Evolutionary conservation across 441 rosid species (phyloP).

Genomic region (Erodium trifolium): DNA sequence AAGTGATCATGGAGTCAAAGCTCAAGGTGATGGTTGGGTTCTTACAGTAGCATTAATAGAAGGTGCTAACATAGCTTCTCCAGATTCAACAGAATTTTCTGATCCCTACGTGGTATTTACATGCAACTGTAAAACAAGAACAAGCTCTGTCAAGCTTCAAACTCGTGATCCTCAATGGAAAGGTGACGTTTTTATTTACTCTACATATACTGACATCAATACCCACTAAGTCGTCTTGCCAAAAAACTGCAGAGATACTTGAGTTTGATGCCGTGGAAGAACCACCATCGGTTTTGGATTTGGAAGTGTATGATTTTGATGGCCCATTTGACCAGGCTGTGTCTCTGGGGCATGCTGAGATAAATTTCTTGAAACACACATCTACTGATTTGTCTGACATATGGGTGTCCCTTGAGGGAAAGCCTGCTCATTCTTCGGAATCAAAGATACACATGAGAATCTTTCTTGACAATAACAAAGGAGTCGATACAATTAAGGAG

Average conservation of each 20-base stretch:
- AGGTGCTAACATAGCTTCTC: slow-evolving; percentile 53
- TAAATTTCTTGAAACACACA: slow-evolving; percentile 67
- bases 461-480: slow-evolving; percentile 66
- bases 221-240: neutral
- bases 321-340: slow-evolving; percentile 85
- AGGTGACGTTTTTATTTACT: slow-evolving; percentile 36
- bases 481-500: slow-evolving; percentile 63
- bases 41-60: slow-evolving; percentile 75
- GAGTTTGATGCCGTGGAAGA: slow-evolving; percentile 95
- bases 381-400: slow-evolving; percentile 62
- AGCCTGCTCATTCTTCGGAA: slow-evolving; percentile 70
- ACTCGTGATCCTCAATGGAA: slow-evolving; percentile 76
- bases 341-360: slow-evolving; percentile 80
- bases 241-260: slow-evolving; percentile 49
- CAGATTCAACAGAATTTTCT: slow-evolving; percentile 40
- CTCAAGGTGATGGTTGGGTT: slow-evolving; percentile 76
- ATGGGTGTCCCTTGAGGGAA: slow-evolving; percentile 65
- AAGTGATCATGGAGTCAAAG: slow-evolving; percentile 55
- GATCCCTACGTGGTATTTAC: slow-evolving; percentile 78
- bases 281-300: slow-evolving; percentile 77
- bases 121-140: slow-evolving; percentile 71
- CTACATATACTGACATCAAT: neutral
- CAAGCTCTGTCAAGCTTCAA: slow-evolving; percentile 82
- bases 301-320: slow-evolving; percentile 80
- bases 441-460: slow-evolving; percentile 70